These are phyloP conservation scores for Darksidea phi DNA, from an alignment of 495 filamentous ascomycete species.

Conservation along the genomic window DNA sequence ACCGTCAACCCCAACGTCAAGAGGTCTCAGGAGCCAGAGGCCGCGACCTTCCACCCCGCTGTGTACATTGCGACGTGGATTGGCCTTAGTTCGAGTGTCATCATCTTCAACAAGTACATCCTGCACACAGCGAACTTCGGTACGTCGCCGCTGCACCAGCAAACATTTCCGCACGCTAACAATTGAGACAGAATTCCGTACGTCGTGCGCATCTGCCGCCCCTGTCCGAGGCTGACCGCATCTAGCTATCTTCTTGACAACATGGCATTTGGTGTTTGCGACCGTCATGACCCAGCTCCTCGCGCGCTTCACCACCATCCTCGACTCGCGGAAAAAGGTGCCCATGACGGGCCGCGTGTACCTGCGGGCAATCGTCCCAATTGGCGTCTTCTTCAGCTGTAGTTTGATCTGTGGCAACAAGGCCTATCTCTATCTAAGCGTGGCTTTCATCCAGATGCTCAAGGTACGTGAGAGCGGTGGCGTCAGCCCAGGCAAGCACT, in stretches of 20 bases:
- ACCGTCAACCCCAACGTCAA: slow-evolving; percentile 72
- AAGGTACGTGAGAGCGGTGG: slow-evolving; percentile 57
- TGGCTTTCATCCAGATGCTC: slow-evolving; percentile 97
- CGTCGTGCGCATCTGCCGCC: slow-evolving; percentile 7
- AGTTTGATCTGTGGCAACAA: slow-evolving; percentile 93
- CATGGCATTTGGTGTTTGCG: slow-evolving; percentile 88
- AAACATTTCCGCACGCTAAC: slow-evolving; percentile 11
- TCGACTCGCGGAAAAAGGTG: slow-evolving; percentile 85
- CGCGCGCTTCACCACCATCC: slow-evolving; percentile 76
- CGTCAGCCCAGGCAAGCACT: neutral
- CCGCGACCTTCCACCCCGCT: slow-evolving; percentile 71
- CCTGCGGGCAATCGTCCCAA: slow-evolving; percentile 85
- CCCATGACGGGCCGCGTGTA: slow-evolving; percentile 94
- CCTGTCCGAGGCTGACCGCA: slow-evolving; percentile 13
- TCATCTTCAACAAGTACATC: slow-evolving; percentile 99
- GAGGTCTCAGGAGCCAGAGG: slow-evolving; percentile 60
- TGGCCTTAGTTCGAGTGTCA: slow-evolving; percentile 82
- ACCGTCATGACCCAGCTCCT: slow-evolving; percentile 88
- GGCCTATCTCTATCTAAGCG: slow-evolving; percentile 87
- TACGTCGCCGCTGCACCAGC: slow-evolving; percentile 52
- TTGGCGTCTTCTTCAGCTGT: slow-evolving; percentile 89
- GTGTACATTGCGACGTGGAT: slow-evolving; percentile 92
- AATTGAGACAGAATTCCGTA: slow-evolving; percentile 43
- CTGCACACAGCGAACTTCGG: slow-evolving; percentile 78
- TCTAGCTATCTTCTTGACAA: slow-evolving; percentile 72